Base-by-base conservation (phyloP, 495 filamentous ascomycete genomes). In the Lophium mytilinum region DNA sequence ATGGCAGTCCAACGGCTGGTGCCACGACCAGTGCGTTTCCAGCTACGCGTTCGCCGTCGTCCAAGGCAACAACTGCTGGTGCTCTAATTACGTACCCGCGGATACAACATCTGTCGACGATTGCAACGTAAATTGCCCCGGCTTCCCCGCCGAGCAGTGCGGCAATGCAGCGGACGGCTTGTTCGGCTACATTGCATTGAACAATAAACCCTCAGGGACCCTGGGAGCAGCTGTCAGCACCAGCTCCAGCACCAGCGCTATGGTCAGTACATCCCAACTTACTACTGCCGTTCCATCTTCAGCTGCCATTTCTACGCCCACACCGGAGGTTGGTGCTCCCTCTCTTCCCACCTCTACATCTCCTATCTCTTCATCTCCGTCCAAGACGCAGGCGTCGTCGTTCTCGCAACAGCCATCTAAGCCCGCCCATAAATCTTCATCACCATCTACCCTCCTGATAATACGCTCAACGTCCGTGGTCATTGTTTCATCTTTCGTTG, bases 41-140 rank as follows among this genome's bases (percentile, higher is more conserved):
- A 42, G 60, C 30, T 89, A 82, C 66, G 87, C 86, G 9, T 85
- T 88, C 65, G 88, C 78, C 14, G 68, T 91, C 35, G 60, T 90
- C 15, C 83, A 85, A 62, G 76, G 72, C 17, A 72, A 80, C 18
- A 68, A 71, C 35, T 91, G 87, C 71, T 91, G 87, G 87, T 91
- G 87, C 68, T 84, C 85, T 1, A 81, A 91, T 61, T 84, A 84
- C 59, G 75, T 73, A 11, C 88, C 87, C 0, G 73, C 64, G 12
- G 62, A 73, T 15, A 72, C 74, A 21, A 68, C 69, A 3, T 69
- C 57, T 62, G 69, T 64, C 19, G 63, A 68, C 17, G 68, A 79
- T 14, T 91, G 87, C 69, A 73, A 73, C 56, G 63, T 72, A 8
- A 46, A 53, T 5, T 91, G 87, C 62, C 86, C 87, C 24, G 87